A percentile compares a stretch with the other conserved stretches of the same genome.
Evolutionary conservation across 257 asterid species (phyloP).

Genomic region (Penstemon davidsonii): DNA sequence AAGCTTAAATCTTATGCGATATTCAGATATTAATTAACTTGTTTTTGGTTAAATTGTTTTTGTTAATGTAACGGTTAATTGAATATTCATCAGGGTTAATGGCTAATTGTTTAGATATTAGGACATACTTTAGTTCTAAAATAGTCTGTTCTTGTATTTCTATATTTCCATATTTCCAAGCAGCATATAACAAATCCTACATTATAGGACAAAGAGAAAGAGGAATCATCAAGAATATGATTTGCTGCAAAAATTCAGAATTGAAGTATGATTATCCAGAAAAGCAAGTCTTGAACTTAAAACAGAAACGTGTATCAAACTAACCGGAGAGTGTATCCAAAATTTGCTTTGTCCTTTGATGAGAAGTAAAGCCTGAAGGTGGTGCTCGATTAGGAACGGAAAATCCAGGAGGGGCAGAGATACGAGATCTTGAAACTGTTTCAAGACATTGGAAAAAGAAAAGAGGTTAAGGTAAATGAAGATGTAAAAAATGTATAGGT

Average conservation of each 20-base stretch:
- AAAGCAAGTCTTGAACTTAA: neutral
- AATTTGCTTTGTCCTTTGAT: constrained; percentile 60
- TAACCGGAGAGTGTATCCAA: constrained; percentile 55
- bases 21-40: too few relatives aligned
- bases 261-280: neutral
- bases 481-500: too few relatives aligned
- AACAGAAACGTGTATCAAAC: constrained; percentile 24
- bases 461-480: constrained; percentile 10
- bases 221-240: constrained; percentile 49
- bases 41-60: too few relatives aligned
- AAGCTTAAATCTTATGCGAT: too few relatives aligned
- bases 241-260: constrained; percentile 52
- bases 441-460: constrained; percentile 22
- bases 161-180: too few relatives aligned
- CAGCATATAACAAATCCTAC: too few relatives aligned
- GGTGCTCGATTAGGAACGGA: constrained; percentile 70
- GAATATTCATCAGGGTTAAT: too few relatives aligned
- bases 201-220: constrained; percentile 23
- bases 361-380: constrained; percentile 87
- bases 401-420: constrained; percentile 96
- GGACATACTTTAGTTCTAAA: too few relatives aligned
- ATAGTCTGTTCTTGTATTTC: too few relatives aligned
- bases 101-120: too few relatives aligned
- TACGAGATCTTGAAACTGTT: constrained; percentile 80
- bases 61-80: too few relatives aligned